Conservation (phyloP, 2,329 filamentous ascomycete genomes). For the Xylariaceae sp. region DNA sequence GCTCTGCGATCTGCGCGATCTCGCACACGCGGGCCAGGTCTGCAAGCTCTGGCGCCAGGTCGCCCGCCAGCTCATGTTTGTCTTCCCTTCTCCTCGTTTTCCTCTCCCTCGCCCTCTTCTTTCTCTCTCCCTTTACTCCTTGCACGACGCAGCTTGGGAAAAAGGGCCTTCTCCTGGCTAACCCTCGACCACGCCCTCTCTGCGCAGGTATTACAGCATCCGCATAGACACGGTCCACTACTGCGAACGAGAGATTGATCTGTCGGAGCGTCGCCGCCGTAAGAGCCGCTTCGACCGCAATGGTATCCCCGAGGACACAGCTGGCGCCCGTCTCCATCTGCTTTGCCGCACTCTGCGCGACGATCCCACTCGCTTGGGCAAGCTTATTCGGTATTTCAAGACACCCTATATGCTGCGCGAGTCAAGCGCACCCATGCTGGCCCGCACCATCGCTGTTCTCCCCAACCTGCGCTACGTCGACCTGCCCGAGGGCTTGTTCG, state of each 20-base stretch:
- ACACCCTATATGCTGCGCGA: conserved; percentile 94
- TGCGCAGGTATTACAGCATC: conserved; percentile 73
- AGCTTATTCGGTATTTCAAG: conserved; percentile 74
- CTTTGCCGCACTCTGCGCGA: conserved; percentile 80
- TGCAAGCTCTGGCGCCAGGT: conserved; percentile 66
- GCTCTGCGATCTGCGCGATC: conserved; percentile 88
- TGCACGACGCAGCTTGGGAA: neutral
- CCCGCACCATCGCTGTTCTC: conserved; percentile 77
- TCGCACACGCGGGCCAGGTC: conserved; percentile 73
- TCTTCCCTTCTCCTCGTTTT: conserved; percentile 18
- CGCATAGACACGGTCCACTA: conserved; percentile 94
- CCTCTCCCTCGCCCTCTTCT: neutral
- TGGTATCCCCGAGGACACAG: conserved; percentile 75
- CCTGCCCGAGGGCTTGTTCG: conserved; percentile 82
- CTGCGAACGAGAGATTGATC: conserved; percentile 78
- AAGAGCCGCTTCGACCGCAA: conserved; percentile 71
- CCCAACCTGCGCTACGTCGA: conserved; percentile 87
- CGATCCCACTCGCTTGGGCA: conserved; percentile 63
- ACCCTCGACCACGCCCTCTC: conserved; percentile 10
- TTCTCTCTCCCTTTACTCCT: neutral
- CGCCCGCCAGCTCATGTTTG: conserved; percentile 58
- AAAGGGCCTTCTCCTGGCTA: conserved; percentile 3
- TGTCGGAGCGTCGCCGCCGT: conserved; percentile 74
- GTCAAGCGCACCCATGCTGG: conserved; percentile 77
- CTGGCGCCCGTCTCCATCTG: conserved; percentile 70